phyloP scores from a whole-genome alignment of 192 early-diverging fungal genomes.

The Linnemannia exigua region DNA sequence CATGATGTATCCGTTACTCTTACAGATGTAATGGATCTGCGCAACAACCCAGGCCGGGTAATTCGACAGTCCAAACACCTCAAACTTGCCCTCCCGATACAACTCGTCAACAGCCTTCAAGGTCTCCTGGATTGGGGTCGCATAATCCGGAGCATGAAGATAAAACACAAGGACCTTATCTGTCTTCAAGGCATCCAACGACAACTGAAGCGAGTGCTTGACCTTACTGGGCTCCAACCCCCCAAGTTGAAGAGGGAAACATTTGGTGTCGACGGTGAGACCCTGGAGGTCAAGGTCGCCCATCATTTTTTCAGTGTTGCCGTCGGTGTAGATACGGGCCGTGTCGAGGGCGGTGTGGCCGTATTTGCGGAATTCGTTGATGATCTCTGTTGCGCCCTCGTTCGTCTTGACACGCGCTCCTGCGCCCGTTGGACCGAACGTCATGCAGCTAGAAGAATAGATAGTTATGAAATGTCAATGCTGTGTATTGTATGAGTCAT shows the following conservation, averaged over 20 bases:
- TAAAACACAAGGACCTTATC: constrained; percentile 75
- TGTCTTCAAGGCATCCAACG: constrained; percentile 63
- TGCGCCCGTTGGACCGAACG: constrained; percentile 43
- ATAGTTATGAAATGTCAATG: neutral
- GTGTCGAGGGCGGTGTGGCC: constrained; percentile 55
- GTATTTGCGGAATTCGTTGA: constrained; percentile 22
- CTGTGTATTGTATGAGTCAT: neutral
- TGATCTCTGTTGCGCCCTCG: constrained; percentile 35
- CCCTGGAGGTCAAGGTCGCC: constrained; percentile 35
- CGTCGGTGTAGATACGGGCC: constrained; percentile 66
- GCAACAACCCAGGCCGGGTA: constrained; percentile 53
- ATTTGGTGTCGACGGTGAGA: constrained; percentile 43
- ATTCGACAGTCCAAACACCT: constrained; percentile 57
- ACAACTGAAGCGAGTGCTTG: constrained; percentile 40
- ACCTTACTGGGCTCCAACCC: constrained; percentile 60
- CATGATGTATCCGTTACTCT: constrained; percentile 45
- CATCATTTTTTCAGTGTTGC: constrained; percentile 64
- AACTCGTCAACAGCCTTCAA: constrained; percentile 70
- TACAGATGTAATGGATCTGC: constrained; percentile 56
- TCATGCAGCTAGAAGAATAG: constrained; percentile 39
- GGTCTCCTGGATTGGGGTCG: constrained; percentile 67
- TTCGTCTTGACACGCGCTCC: constrained; percentile 54
- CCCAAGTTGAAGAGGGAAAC: constrained; percentile 36
- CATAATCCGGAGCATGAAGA: constrained; percentile 75
- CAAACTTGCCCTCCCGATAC: constrained; percentile 67